These are phyloP conservation scores for Astrothelium macrocarpum DNA, from an alignment of 495 filamentous ascomycete genomes.

Conservation along the genomic window DNA sequence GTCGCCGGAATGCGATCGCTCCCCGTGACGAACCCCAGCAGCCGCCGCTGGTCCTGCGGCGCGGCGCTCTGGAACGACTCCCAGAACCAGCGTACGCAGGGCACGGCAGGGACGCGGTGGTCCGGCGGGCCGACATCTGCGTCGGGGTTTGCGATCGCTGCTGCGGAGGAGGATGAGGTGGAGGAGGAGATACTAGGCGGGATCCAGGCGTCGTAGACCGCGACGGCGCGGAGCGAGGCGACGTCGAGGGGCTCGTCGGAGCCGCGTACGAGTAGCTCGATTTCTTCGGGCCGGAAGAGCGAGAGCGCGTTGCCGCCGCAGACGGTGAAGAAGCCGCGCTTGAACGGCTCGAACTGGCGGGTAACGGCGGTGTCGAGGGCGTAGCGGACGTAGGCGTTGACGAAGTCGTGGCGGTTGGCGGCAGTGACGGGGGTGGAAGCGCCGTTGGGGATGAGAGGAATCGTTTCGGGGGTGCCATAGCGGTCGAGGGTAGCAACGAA, in stretches of 20 bases:
- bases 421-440: slow-evolving; percentile 74
- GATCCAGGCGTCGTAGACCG: slow-evolving; percentile 73
- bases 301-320: slow-evolving; percentile 84
- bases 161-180: not conserved
- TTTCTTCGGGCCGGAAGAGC: slow-evolving; percentile 89
- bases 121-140: slow-evolving; percentile 27
- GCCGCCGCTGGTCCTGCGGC: slow-evolving; percentile 60
- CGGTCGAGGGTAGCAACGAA: slow-evolving; percentile 71
- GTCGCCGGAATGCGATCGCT: slow-evolving; percentile 88
- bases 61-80: slow-evolving; percentile 57
- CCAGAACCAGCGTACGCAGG: slow-evolving; percentile 83
- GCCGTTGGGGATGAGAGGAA: slow-evolving; percentile 68
- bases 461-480: slow-evolving; percentile 57
- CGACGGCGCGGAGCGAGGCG: slow-evolving; percentile 61
- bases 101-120: slow-evolving; percentile 34
- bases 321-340: slow-evolving; percentile 88
- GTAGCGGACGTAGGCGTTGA: slow-evolving; percentile 76
- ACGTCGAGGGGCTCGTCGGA: slow-evolving; percentile 83
- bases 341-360: slow-evolving; percentile 90
- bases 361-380: slow-evolving; percentile 69
- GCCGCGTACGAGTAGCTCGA: slow-evolving; percentile 79
- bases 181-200: slow-evolving; percentile 20
- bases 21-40: slow-evolving; percentile 85
- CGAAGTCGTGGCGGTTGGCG: slow-evolving; percentile 74
- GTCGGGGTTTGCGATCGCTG: slow-evolving; percentile 28